Percentiles rank a stretch among this genome's conserved stretches.
Conservation (phyloP, 2,329 filamentous ascomycete genomes). For the Alternaria dauci region DNA sequence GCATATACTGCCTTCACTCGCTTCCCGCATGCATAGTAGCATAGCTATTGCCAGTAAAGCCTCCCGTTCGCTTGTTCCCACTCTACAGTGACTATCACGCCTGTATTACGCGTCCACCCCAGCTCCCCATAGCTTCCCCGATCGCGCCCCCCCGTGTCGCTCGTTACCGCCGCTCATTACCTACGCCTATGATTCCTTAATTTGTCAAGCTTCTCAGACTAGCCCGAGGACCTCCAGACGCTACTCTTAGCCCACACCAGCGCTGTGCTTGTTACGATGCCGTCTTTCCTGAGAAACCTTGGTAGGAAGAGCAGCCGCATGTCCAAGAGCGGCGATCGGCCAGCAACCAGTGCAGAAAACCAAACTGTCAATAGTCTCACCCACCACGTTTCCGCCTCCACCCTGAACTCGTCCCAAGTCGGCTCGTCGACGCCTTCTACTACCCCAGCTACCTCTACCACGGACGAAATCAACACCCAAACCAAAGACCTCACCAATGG, state of each 20-base stretch:
- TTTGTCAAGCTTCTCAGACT: neutral
- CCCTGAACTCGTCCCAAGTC: constrained; percentile 63
- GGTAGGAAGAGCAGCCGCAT: constrained; percentile 75
- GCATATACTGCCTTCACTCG: constrained; percentile 34
- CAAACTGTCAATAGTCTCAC: constrained; percentile 50
- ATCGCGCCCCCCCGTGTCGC: constrained; percentile 18
- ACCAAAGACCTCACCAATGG: constrained; percentile 61
- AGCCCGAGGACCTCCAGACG: neutral
- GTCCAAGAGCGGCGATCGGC: constrained; percentile 59
- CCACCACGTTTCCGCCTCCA: constrained; percentile 68
- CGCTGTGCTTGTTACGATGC: constrained; percentile 46
- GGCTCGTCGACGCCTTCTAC: constrained; percentile 76
- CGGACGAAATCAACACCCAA: constrained; percentile 72
- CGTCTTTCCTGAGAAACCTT: constrained; percentile 76
- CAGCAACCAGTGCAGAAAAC: constrained; percentile 25
- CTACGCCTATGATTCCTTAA: neutral
- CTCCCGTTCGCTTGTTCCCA: constrained; percentile 22
- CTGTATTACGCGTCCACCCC: constrained; percentile 38
- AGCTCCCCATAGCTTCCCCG: constrained; percentile 21
- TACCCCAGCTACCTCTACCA: constrained; percentile 72
- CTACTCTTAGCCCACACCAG: constrained; percentile 4
- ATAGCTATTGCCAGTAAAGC: constrained; percentile 32
- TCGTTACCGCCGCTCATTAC: constrained; percentile 29
- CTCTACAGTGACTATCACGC: constrained; percentile 23
- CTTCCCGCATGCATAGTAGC: constrained; percentile 24